Percentiles rank a stretch among this genome's conserved stretches.
phyloP scores from a whole-genome alignment of 75 land plant species.

The Pinus taeda region DNA sequence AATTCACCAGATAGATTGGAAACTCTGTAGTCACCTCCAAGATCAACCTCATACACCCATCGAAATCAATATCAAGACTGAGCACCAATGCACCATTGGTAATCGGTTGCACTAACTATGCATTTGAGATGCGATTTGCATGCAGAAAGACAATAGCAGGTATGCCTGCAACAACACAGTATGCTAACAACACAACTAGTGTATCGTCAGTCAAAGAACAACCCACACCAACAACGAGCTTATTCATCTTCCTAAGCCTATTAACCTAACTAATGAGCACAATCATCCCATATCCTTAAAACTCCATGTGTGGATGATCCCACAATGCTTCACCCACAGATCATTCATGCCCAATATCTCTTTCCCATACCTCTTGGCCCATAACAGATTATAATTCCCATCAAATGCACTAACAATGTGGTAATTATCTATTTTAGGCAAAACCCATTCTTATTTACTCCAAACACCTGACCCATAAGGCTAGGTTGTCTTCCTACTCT shows the following conservation, averaged over 20 bases:
- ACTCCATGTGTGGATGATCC: constrained; percentile 76
- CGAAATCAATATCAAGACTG: no score
- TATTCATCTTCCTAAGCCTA: constrained; percentile 48
- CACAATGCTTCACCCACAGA: constrained; percentile 41
- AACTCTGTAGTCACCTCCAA: no score
- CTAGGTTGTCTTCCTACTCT: constrained; percentile 84
- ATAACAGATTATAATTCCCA: constrained; percentile 88
- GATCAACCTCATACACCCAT: no score
- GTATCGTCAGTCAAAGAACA: constrained; percentile 39
- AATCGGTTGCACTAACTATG: no score
- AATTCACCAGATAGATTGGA: no score
- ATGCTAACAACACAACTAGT: constrained; percentile 64
- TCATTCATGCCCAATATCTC: constrained; percentile 42
- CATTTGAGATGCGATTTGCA: no score
- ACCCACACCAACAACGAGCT: constrained; percentile 48
- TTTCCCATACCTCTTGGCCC: constrained; percentile 51
- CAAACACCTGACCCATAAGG: no score
- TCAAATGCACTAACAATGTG: constrained; percentile 77
- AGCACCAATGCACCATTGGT: no score
- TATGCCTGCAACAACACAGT: constrained; percentile 79
- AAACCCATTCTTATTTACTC: constrained; percentile 79
- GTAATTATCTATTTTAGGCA: constrained; percentile 74
- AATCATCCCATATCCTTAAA: constrained; percentile 93
- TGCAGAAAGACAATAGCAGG: no score
- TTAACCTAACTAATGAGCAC: constrained; percentile 83